Conservation (phyloP, 805 yeast genomes). For the Kodamaea laetipori region DNA sequence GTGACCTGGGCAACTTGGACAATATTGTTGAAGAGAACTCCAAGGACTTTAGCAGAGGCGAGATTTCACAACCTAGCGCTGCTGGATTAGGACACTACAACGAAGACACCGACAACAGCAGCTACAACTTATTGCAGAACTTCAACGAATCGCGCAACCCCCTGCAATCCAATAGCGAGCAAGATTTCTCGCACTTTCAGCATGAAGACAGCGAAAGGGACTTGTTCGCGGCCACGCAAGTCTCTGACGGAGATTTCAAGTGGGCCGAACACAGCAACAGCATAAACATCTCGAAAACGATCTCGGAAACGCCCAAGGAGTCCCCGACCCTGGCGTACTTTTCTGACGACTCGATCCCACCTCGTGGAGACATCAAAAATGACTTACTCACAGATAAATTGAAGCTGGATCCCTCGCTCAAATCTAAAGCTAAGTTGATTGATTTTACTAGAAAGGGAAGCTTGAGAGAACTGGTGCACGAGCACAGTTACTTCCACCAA, state of each 20-base stretch:
- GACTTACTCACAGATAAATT: constrained; percentile 3
- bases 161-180: constrained; percentile 20
- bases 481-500: constrained; percentile 27
- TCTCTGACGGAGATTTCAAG: constrained; percentile 31
- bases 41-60: constrained; percentile 18
- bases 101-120: constrained; percentile 18
- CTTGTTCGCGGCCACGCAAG: constrained; percentile 30
- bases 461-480: constrained; percentile 42
- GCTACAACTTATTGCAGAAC: constrained; percentile 22
- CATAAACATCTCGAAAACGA: constrained; percentile 3
- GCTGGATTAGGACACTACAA: constrained; percentile 10
- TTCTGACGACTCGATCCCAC: constrained; percentile 11
- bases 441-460: constrained; percentile 50
- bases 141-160: constrained; percentile 21
- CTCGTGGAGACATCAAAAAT: constrained; percentile 8
- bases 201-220: constrained; percentile 17
- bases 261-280: constrained; percentile 26
- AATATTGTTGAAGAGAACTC: constrained; percentile 34
- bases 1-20: constrained; percentile 30
- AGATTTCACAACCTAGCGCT: constrained; percentile 3
- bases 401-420: constrained; percentile 8
- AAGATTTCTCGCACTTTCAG: constrained; percentile 15
- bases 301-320: constrained; percentile 1
- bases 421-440: constrained; percentile 44
- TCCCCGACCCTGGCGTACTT: constrained; percentile 10